phyloP scores from a whole-genome alignment of 1,284 basidiomycete genomes.

The Tylopilus sp. region DNA sequence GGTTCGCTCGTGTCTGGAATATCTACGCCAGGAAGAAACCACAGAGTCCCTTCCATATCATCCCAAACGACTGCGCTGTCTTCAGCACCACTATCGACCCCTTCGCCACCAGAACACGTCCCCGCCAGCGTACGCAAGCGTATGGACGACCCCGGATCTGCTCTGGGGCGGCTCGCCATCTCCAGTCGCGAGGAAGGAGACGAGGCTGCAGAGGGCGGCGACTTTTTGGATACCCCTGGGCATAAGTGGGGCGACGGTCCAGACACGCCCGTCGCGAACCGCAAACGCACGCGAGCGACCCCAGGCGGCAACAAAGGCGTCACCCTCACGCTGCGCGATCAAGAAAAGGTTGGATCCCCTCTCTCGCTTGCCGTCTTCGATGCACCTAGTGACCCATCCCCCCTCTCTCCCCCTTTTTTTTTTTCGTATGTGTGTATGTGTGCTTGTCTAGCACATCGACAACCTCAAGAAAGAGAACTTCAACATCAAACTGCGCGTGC shows the following conservation, averaged over 20 bases:
- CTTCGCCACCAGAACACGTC: constrained; percentile 41
- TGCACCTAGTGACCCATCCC: not conserved
- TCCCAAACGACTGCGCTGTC: constrained; percentile 53
- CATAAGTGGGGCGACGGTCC: constrained; percentile 49
- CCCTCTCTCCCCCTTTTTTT: too few species aligned
- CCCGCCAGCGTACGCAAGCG: constrained; percentile 19
- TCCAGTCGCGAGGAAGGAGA: constrained; percentile 38
- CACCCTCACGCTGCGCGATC: constrained; percentile 83
- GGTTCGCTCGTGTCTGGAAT: constrained; percentile 55
- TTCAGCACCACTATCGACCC: constrained; percentile 50
- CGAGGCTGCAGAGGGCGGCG: constrained; percentile 38
- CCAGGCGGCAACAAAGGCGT: constrained; percentile 51
- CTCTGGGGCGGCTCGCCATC: constrained; percentile 28
- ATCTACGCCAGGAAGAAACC: constrained; percentile 50
- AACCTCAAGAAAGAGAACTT: constrained; percentile 94
- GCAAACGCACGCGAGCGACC: constrained; percentile 43
- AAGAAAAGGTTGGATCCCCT: constrained; percentile 74
- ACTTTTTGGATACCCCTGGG: constrained; percentile 53
- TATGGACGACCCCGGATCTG: constrained; percentile 24
- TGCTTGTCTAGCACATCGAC: constrained; percentile 73
- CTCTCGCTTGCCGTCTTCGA: not conserved
- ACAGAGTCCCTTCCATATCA: constrained; percentile 51
- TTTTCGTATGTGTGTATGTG: too few species aligned
- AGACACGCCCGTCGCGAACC: constrained; percentile 46
- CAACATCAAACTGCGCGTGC: constrained; percentile 89